These are phyloP conservation scores for Yarrowia alimentaria DNA, from an alignment of 805 yeast genomes.

Conservation along the genomic window DNA sequence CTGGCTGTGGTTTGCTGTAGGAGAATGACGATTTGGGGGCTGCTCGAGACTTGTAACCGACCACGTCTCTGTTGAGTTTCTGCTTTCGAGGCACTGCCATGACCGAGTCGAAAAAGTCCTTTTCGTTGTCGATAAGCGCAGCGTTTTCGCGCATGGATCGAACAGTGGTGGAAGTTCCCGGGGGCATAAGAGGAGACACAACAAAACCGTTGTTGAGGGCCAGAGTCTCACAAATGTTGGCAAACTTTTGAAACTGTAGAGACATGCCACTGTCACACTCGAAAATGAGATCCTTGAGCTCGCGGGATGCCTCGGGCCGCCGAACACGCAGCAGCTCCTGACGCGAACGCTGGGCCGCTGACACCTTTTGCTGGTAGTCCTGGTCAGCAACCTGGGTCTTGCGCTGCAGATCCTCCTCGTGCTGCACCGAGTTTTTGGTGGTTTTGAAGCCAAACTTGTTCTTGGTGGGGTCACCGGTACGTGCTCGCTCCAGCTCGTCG, in stretches of 20 bases:
- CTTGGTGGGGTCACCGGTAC: slow-evolving; percentile 77
- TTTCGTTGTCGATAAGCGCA: slow-evolving; percentile 75
- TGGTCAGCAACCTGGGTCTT: slow-evolving; percentile 82
- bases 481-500: slow-evolving; percentile 79
- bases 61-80: slow-evolving; percentile 39
- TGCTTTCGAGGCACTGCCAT: slow-evolving; percentile 39
- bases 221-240: slow-evolving; percentile 81
- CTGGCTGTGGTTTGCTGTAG: slow-evolving; percentile 5
- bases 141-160: slow-evolving; percentile 78
- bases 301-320: slow-evolving; percentile 73
- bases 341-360: slow-evolving; percentile 67
- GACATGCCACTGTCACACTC: slow-evolving; percentile 89
- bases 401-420: slow-evolving; percentile 80
- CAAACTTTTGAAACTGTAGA: slow-evolving; percentile 82
- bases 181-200: slow-evolving; percentile 66
- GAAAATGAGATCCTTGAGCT: slow-evolving; percentile 70
- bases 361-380: slow-evolving; percentile 78
- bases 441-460: slow-evolving; percentile 78
- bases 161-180: slow-evolving; percentile 42
- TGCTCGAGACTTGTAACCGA: slow-evolving; percentile 34
- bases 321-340: slow-evolving; percentile 67
- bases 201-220: slow-evolving; percentile 82
- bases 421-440: slow-evolving; percentile 73
- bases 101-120: slow-evolving; percentile 71
- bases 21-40: slow-evolving; percentile 11